Base-by-base conservation (phyloP, 2,329 filamentous ascomycete species). In the Trichoderma semiorbis region DNA sequence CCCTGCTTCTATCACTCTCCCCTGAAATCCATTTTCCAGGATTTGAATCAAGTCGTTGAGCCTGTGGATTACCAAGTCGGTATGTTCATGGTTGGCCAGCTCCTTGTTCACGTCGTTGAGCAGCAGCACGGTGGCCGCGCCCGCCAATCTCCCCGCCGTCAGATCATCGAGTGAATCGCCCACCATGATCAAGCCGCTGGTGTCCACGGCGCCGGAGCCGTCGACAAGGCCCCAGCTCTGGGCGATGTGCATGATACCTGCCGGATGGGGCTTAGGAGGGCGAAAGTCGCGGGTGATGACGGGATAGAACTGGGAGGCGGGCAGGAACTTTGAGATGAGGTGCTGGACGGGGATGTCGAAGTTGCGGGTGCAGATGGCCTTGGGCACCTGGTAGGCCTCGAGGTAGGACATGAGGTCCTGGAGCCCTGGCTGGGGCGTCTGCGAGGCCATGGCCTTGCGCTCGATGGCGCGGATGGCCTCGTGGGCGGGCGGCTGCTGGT, bases 331-430 rank as follows among this genome's bases (percentile, higher is more conserved):
- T 66, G 83, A 83, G 4, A 98, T 86, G 3, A 97, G 86, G 80
- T 95, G 91, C 61, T 86, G 83, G 1, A 96, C 93, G 7, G 93
- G 93, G 8, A 88, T 84, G 77, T 95, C 93, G 78, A 98, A 98
- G 84, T 99, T 98, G 78, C 96, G 88, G 3, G 96, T 98, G 83
- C 95, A 98, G 74, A 98, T 94, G 18, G 89, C 95, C 81, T 97
- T 96, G 75, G 85, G 89, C 36, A 98, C 80, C 7, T 83, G 81
- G 32, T 87, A 86, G 7, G 82, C 78, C 77, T 96, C 91, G 21
- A 98, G 89, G 80, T 96, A 97, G 71, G 88, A 83, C 93, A 98
- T 97, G 66, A 99, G 86, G 32, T 86, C 81, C 1, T 86, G 82
- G 4, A 98, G 89, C 1, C 95, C 95, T 0, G 93, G 91, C 80